Evolutionary conservation across 1,139 yeast species (phyloP).

Genomic region (Pichia sp.): DNA sequence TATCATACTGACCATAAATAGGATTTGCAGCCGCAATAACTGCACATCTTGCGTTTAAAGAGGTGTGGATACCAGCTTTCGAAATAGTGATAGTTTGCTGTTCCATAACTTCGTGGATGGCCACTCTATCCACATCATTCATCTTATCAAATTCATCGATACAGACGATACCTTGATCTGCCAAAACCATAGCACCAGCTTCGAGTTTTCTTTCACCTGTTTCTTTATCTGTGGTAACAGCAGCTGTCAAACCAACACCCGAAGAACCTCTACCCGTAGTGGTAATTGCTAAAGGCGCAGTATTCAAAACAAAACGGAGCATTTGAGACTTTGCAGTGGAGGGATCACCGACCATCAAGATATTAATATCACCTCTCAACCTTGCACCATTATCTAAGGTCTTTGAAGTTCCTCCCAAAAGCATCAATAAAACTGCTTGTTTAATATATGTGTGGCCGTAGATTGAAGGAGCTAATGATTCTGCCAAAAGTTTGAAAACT

Average conservation of each 20-base stretch:
- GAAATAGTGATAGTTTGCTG: constrained; percentile 98
- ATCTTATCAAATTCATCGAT: constrained; percentile 98
- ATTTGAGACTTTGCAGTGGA: constrained; percentile 97
- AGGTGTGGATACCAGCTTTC: constrained; percentile 96
- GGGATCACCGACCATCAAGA: constrained; percentile 98
- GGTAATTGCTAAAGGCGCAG: constrained; percentile 93
- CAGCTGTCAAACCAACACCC: constrained; percentile 99
- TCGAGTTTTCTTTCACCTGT: constrained; percentile 96
- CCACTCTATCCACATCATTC: constrained; percentile 96
- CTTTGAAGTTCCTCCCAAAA: constrained; percentile 92
- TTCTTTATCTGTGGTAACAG: constrained; percentile 93
- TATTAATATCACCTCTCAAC: constrained; percentile 94
- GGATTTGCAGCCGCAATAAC: constrained; percentile 99
- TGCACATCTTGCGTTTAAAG: constrained; percentile 93
- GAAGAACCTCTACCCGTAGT: constrained; percentile 99
- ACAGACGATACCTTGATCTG: constrained; percentile 96
- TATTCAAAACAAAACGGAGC: constrained; percentile 86
- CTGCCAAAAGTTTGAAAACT: constrained; percentile 75
- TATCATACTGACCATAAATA: constrained; percentile 93
- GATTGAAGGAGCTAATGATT: constrained; percentile 91
- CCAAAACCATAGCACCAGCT: constrained; percentile 99
- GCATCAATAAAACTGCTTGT: constrained; percentile 85
- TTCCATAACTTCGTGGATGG: constrained; percentile 99
- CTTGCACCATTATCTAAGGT: constrained; percentile 94
- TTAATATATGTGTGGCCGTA: constrained; percentile 91